A percentile compares a stretch with the other conserved stretches of the same genome.
Conservation (phyloP, 2,329 filamentous ascomycete genomes). For the Colletotrichum falcatum region DNA sequence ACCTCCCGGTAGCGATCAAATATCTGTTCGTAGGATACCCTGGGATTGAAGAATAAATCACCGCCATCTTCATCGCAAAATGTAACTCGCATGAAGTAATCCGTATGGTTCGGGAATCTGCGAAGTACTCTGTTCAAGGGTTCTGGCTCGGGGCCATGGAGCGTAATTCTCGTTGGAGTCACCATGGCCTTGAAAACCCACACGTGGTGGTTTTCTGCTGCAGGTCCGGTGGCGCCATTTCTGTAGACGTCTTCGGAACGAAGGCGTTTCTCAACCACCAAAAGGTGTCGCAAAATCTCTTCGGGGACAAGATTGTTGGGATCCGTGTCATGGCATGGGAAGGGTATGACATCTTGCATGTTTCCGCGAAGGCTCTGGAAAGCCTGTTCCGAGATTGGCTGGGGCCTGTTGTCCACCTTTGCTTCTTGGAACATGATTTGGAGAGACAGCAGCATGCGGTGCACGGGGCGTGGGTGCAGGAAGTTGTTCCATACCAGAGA, state of each 20-base stretch:
- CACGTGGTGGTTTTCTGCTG: conserved; percentile 55
- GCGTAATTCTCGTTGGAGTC: conserved; percentile 68
- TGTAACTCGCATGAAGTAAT: conserved; percentile 76
- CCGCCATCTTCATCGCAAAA: conserved; percentile 81
- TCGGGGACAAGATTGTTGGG: conserved; percentile 54
- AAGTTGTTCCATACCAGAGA: conserved; percentile 72
- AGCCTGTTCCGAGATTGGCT: conserved; percentile 63
- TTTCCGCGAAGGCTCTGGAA: conserved; percentile 64
- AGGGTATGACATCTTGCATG: conserved; percentile 65
- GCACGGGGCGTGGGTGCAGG: conserved; percentile 66
- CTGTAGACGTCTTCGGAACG: conserved; percentile 40
- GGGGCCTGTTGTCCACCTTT: conserved; percentile 44
- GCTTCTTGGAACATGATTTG: conserved; percentile 46
- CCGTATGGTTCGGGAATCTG: conserved; percentile 68
- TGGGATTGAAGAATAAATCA: conserved; percentile 68
- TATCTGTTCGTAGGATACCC: conserved; percentile 59
- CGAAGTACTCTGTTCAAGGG: conserved; percentile 78
- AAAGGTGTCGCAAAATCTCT: conserved; percentile 55
- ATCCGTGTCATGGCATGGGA: conserved; percentile 63
- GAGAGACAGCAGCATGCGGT: conserved; percentile 59
- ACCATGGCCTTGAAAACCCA: conserved; percentile 68
- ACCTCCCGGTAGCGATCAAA: conserved; percentile 71
- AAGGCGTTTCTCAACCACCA: conserved; percentile 55
- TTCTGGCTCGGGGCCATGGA: conserved; percentile 73
- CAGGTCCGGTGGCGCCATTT: conserved; percentile 41